Conservation (phyloP, 345 rosid genomes). For the Rubroshorea leprosula region DNA sequence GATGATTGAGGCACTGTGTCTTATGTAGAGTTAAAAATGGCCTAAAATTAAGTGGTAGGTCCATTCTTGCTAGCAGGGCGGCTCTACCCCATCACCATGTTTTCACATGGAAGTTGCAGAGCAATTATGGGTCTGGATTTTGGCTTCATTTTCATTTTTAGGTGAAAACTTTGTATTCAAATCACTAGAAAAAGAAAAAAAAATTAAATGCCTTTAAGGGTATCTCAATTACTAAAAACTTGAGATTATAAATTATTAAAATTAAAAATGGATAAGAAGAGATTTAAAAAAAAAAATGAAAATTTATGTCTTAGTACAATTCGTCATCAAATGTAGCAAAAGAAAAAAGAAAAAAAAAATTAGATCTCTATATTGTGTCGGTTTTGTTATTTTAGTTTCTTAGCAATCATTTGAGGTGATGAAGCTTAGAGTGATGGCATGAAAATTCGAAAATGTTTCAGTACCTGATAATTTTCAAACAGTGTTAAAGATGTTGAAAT, state of each 20-base stretch:
- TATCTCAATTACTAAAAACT: no score
- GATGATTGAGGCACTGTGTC: not conserved
- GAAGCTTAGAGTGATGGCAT: constrained; percentile 14
- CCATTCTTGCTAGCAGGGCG: not conserved
- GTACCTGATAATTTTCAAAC: no score
- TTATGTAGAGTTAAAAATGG: not conserved
- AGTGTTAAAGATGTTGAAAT: not conserved
- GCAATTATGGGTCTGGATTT: constrained; percentile 26
- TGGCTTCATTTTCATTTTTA: constrained; percentile 20
- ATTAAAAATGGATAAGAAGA: no score
- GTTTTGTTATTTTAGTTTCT: not conserved
- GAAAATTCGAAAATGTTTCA: no score
- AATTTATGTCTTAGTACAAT: no score
- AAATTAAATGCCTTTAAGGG: no score
- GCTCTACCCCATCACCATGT: constrained; percentile 15
- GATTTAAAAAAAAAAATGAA: no score
- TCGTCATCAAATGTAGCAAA: no score
- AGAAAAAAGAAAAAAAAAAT: no score
- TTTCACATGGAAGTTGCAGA: constrained; percentile 29
- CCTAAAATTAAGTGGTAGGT: not conserved
- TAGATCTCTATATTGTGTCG: not conserved
- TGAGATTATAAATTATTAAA: no score
- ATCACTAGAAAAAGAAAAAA: not conserved
- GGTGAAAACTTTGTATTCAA: not conserved
- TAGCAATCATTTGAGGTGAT: constrained; percentile 11